Evolutionary conservation across 2,329 filamentous ascomycete genomes (phyloP), one percentile per base, ranked within the genome.

Genomic region (Aspergillus neoniger): DNA sequence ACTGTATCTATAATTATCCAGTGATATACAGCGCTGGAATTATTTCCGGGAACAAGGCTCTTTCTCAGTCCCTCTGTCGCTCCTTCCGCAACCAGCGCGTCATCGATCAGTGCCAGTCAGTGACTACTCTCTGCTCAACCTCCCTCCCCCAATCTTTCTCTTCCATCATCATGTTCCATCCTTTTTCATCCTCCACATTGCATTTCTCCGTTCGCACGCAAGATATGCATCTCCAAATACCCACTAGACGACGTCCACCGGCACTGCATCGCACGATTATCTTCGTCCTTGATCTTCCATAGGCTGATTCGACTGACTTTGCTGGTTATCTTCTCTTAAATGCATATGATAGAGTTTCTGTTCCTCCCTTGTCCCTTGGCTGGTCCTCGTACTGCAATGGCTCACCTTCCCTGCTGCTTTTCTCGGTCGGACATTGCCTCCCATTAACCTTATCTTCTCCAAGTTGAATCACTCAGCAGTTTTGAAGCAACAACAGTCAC

Each of bases 291-390:
- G 25, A 10, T 23, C 23, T 28, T 21, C 53, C 15, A 19, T 10
- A 25, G 4, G 5, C 30, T 30, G 25, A 17, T 9, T 23, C 28
- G 50, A 59, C 8, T 61, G 64, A 63, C 49, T 43, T 23, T 64
- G 25, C 25, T 23, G 44, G 38, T 41, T 55, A 52, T 14, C 48
- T 44, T 19, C 25, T 12, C 12, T 1, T 41, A 68, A 68, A 59
- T 66, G 32, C 44, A 36, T 30, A 21, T 28, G 25, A 50, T 50
- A 50, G 47, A 50, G 23, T 50, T 50, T 50, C 47, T 19, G 47
- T 50, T 32, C 47, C 32, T 36, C 32, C 32, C 47, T 32, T 50
- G 47, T 30, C 15, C 47, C 25, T 28, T 17, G 47, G 41, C 8
- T 50, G 23, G 25, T 50, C 25, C 10, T 32, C 7, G 23, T 50